Evolutionary conservation across 805 yeast species (phyloP), one percentile per base, ranked within the genome.

Genomic region (Kodamaea fukazawae): DNA sequence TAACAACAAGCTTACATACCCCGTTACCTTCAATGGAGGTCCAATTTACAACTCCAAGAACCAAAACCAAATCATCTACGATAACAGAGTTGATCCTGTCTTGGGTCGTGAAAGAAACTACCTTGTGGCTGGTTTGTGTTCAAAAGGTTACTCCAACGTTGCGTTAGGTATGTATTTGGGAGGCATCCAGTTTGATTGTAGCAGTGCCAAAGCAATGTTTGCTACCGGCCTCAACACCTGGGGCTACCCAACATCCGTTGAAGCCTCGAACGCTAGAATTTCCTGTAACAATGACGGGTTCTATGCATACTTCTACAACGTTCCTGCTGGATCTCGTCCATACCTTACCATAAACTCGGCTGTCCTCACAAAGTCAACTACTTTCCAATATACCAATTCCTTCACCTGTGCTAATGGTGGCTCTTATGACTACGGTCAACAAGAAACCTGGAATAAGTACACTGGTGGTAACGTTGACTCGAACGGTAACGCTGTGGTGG

Each of bases 301-400:
- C 25, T 10, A 4, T 12, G 15, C 15, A 6, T 17, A 29, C 22
- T 56, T 47, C 39, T 14, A 27, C 12, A 54, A 50, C 37, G 20
- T 58, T 27, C 60, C 61, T 2, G 58, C 59, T 5, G 63, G 61
- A 3, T 52, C 46, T 36, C 42, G 57, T 18, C 51, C 54, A 6
- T 54, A 18, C 33, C 18, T 27, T 39, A 18, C 15, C 12, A 12
- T 16, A 2, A 6, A 17, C 28, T 12, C 9, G 29, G 8, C 32
- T 36, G 17, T 11, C 35, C 29, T n/a, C 13, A 14, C 11, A 6
- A 17, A 27, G 10, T 39, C 39, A 5, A 17, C 20, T 3, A 14
- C 13, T n/a, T 27, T 29, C 7, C 12, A 15, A n/a, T 44, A 42
- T 32, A 36, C 34, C n/a, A 44, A 51, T 38, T 32, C 27, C 13